These are phyloP conservation scores for Purpureocillium takamizusanense DNA, from an alignment of 2,329 filamentous ascomycete genomes.

Conservation along the genomic window DNA sequence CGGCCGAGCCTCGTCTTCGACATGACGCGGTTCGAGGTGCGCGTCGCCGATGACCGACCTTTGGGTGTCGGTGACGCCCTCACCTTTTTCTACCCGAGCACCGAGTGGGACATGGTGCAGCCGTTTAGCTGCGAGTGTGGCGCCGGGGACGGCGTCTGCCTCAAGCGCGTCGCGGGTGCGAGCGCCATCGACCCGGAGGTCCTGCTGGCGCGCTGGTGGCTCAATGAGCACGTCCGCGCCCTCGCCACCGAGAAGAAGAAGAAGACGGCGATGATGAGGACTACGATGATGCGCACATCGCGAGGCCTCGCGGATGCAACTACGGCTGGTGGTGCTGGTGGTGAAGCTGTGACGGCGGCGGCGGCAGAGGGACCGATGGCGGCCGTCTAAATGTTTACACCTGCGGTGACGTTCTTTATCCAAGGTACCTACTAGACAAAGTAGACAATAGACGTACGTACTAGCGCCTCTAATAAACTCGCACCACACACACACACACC, in stretches of 20 bases:
- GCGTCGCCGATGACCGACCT: not conserved
- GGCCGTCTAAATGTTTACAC: too few species aligned
- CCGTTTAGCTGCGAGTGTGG: slow-evolving; percentile 3
- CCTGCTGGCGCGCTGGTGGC: not conserved
- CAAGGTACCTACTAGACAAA: too few species aligned
- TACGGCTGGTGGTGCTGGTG: too few species aligned
- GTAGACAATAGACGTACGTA: too few species aligned
- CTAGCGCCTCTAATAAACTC: too few species aligned
- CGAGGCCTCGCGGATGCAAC: too few species aligned
- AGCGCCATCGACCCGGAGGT: not conserved
- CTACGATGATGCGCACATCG: too few species aligned
- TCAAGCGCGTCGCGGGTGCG: not conserved
- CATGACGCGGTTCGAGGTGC: slow-evolving; percentile 1
- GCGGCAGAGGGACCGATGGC: too few species aligned
- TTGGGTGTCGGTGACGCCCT: not conserved
- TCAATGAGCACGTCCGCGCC: not conserved
- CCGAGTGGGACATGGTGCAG: slow-evolving; percentile 3
- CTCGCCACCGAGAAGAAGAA: not conserved
- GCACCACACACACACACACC: too few species aligned
- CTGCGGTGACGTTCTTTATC: too few species aligned
- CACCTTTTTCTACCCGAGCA: slow-evolving; percentile 1
- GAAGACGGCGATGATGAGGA: too few species aligned
- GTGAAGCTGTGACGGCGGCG: too few species aligned
- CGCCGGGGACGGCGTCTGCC: not conserved
- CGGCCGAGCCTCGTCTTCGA: slow-evolving; percentile 2